phyloP scores from a whole-genome alignment of 441 rosid genomes.

The Biscutella auriculata region DNA sequence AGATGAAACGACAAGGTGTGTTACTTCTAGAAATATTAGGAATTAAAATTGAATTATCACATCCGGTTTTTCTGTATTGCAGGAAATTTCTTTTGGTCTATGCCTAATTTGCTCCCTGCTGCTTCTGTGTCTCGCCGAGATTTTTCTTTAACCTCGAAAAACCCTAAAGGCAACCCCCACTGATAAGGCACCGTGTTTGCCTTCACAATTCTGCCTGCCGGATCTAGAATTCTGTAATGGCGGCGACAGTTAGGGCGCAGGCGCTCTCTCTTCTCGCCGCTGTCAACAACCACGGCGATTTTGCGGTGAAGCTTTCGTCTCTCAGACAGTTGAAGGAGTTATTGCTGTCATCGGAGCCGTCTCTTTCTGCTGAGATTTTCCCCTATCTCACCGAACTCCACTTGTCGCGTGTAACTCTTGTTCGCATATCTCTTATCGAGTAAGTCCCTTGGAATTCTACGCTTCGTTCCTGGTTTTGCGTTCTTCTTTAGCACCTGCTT shows the following conservation, averaged over 20 bases:
- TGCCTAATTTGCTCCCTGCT: neutral
- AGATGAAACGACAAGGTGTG: conserved; percentile 12
- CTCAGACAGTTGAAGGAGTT: conserved; percentile 74
- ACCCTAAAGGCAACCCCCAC: conserved; percentile 15
- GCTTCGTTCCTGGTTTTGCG: neutral
- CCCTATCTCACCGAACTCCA: conserved; percentile 74
- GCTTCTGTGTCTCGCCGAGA: neutral
- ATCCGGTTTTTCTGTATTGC: neutral
- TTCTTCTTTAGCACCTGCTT: neutral
- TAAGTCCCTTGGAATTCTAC: conserved; percentile 35
- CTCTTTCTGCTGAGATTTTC: conserved; percentile 69
- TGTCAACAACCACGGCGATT: conserved; percentile 77
- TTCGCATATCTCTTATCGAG: conserved; percentile 71
- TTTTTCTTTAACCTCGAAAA: conserved; percentile 10
- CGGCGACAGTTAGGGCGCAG: conserved; percentile 42
- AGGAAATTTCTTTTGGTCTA: neutral
- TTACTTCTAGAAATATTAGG: too few relatives aligned
- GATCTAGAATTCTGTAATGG: conserved; percentile 18
- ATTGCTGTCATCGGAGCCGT: conserved; percentile 51
- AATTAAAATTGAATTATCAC: neutral
- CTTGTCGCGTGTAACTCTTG: conserved; percentile 65
- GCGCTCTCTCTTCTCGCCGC: conserved; percentile 82
- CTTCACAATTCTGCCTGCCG: neutral
- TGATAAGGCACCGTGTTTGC: neutral
- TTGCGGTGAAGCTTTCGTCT: conserved; percentile 90